These are phyloP conservation scores for Pythium plurisporium DNA, from an alignment of 352 stramenopile genomes.

Conservation along the genomic window DNA sequence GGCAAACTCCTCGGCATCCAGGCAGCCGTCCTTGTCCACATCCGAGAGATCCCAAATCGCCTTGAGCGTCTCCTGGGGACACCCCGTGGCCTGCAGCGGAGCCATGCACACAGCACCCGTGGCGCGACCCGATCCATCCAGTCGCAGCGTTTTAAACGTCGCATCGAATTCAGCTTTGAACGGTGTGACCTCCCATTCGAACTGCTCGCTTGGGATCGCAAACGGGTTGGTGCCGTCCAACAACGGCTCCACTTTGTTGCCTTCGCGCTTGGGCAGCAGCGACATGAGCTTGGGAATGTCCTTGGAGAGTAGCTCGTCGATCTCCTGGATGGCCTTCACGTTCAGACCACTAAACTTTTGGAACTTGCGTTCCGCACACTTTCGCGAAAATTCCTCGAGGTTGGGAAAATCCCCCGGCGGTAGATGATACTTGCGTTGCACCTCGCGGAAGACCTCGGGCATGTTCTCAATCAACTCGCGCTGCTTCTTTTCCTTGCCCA, in stretches of 20 bases:
- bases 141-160: constrained; percentile 68
- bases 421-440: constrained; percentile 97
- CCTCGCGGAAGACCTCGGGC: constrained; percentile 94
- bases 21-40: constrained; percentile 81
- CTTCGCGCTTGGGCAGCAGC: constrained; percentile 54
- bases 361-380: constrained; percentile 87
- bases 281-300: constrained; percentile 95
- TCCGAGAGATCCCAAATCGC: constrained; percentile 90
- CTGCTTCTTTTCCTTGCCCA: constrained; percentile 98
- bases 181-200: constrained; percentile 63
- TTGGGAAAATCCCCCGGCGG: constrained; percentile 93
- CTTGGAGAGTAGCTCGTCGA: constrained; percentile 96
- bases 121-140: constrained; percentile 52
- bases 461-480: constrained; percentile 94
- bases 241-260: constrained; percentile 17
- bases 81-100: constrained; percentile 60
- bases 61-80: constrained; percentile 68
- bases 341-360: constrained; percentile 91
- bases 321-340: constrained; percentile 94
- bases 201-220: constrained; percentile 12
- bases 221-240: constrained; percentile 32
- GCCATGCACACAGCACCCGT: constrained; percentile 73
- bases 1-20: constrained; percentile 90
- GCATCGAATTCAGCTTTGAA: constrained; percentile 80
- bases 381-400: constrained; percentile 82